A percentile compares a stretch with the other conserved stretches of the same genome.
Conservation (phyloP, 257 asterid genomes). For the Fraxinus americana region DNA sequence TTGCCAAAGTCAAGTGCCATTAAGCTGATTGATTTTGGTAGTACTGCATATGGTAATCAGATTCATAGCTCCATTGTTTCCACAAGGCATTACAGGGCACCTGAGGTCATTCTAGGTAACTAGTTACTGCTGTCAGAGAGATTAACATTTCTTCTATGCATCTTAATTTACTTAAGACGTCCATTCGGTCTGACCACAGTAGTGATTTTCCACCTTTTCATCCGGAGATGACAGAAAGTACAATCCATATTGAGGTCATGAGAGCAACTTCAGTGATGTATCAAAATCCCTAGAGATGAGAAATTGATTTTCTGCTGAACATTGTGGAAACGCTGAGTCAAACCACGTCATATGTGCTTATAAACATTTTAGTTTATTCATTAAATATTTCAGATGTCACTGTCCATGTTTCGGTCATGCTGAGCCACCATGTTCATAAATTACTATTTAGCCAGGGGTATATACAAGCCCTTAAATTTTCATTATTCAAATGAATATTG, state of each 20-base stretch:
- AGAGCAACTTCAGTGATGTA: constrained; percentile 15
- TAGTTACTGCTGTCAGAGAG: constrained; percentile 34
- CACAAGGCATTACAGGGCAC: constrained; percentile 71
- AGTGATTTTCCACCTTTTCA: constrained; percentile 21
- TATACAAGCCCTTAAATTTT: background rate
- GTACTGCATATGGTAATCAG: constrained; percentile 50
- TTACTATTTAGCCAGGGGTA: background rate
- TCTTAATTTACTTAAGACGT: constrained; percentile 6
- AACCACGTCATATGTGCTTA: background rate
- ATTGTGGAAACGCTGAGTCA: background rate
- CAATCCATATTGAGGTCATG: constrained; percentile 4
- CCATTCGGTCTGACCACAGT: constrained; percentile 10
- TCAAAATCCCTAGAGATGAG: constrained; percentile 18
- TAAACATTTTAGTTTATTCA: background rate
- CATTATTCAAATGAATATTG: background rate
- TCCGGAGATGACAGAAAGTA: constrained; percentile 7
- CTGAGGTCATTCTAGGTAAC: constrained; percentile 65
- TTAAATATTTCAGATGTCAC: background rate
- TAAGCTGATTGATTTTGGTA: constrained; percentile 68
- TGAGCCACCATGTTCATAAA: background rate
- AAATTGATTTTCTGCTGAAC: constrained; percentile 1
- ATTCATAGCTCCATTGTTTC: constrained; percentile 57
- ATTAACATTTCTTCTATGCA: constrained; percentile 24
- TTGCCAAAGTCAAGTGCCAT: constrained; percentile 69
- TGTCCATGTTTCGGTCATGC: background rate